Evolutionary conservation across 78 protist genomes (phyloP).

Genomic region (Pigoraptor vietnamica): DNA sequence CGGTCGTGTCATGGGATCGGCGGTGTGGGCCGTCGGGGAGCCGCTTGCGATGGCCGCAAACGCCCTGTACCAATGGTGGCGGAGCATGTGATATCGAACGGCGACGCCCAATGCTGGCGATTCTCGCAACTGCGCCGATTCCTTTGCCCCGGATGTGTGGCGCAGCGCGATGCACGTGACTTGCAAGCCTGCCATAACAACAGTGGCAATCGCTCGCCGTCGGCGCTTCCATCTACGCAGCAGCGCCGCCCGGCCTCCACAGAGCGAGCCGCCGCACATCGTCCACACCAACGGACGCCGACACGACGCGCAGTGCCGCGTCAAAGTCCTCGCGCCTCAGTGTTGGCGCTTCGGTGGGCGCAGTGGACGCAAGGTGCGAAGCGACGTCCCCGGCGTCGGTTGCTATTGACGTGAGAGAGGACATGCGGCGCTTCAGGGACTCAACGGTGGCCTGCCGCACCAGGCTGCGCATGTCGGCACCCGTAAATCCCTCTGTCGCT

Average conservation of each 20-base stretch:
- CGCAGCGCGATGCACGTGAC: no score
- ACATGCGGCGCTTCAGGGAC: neutral
- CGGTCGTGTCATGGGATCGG: neutral
- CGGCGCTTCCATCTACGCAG: no score
- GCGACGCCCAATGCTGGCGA: no score
- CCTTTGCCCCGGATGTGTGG: no score
- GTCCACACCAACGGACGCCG: neutral
- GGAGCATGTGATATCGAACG: neutral
- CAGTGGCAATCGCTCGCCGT: no score
- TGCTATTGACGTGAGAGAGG: neutral
- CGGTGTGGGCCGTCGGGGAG: neutral
- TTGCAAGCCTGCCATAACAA: no score
- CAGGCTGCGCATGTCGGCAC: constrained; percentile 84
- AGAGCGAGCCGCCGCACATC: neutral
- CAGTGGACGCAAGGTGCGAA: neutral
- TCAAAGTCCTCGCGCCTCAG: neutral
- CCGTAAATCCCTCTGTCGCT: constrained; percentile 73
- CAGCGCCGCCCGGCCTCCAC: neutral
- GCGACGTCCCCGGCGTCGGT: neutral
- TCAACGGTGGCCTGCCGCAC: constrained; percentile 83
- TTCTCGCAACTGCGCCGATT: no score
- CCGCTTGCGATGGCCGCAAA: neutral
- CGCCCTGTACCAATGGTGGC: neutral
- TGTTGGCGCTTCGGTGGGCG: neutral
- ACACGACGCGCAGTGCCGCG: neutral